These are phyloP conservation scores for Triangularia setosa DNA, from an alignment of 2,329 filamentous ascomycete species.

Conservation along the genomic window DNA sequence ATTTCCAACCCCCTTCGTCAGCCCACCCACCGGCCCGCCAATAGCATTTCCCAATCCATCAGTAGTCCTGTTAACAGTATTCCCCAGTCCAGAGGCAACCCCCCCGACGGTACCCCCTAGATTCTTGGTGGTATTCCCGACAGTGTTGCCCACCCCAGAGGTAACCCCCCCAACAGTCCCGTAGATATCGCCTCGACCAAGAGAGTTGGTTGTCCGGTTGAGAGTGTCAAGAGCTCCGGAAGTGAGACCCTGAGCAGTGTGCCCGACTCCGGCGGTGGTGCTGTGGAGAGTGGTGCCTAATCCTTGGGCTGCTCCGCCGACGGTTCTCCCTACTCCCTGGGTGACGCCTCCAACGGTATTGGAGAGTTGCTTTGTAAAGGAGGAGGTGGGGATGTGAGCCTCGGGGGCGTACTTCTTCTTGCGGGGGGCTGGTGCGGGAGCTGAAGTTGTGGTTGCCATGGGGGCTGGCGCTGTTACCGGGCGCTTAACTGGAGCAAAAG, in stretches of 20 bases:
- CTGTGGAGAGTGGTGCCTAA: background rate
- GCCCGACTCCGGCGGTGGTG: background rate
- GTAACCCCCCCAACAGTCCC: background rate
- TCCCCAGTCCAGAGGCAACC: slow-evolving; percentile 4
- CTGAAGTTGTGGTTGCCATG: background rate
- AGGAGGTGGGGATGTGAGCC: slow-evolving; percentile 17
- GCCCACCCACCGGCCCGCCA: slow-evolving; percentile 8
- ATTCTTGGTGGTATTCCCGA: background rate
- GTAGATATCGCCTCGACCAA: background rate
- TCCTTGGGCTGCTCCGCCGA: background rate
- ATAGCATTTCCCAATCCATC: slow-evolving; percentile 15
- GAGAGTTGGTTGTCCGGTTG: background rate
- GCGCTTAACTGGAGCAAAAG: background rate
- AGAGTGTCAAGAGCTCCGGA: background rate
- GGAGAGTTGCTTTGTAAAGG: slow-evolving; percentile 8
- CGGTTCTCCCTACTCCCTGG: slow-evolving; percentile 12
- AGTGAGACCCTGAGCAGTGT: background rate
- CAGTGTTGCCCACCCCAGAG: background rate
- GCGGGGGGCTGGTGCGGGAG: slow-evolving; percentile 6
- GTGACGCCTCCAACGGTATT: slow-evolving; percentile 5
- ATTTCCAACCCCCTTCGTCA: slow-evolving; percentile 15
- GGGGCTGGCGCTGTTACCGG: background rate
- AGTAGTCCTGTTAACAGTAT: slow-evolving; percentile 12
- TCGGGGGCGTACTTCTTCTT: slow-evolving; percentile 23
- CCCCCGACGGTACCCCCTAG: slow-evolving; percentile 1